A percentile compares a stretch with the other conserved stretches of the same genome.
Conservation (phyloP, 2,329 filamentous ascomycete genomes). For the Fusarium odoratissimum region DNA sequence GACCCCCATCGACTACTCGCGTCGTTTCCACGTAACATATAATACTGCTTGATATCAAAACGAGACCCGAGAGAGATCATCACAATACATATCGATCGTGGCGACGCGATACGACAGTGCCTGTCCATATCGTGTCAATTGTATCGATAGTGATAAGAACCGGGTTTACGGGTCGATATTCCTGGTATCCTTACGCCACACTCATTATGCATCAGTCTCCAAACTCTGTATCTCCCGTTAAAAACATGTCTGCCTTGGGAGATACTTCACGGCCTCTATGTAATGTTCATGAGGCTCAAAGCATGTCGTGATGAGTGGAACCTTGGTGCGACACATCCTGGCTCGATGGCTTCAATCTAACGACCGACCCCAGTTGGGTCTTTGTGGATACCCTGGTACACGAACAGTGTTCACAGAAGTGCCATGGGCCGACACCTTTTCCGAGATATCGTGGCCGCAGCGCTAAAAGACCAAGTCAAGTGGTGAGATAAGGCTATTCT, state of each 20-base stretch:
- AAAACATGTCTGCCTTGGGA: background rate
- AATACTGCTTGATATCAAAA: background rate
- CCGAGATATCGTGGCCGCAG: background rate
- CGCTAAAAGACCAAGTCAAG: background rate
- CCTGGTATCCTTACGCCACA: background rate
- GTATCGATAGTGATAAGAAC: background rate
- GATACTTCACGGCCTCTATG: background rate
- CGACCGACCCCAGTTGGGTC: slow-evolving; percentile 2
- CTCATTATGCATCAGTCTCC: background rate
- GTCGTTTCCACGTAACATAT: background rate
- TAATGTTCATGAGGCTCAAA: slow-evolving; percentile 32
- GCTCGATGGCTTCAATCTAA: slow-evolving; percentile 34
- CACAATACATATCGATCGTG: background rate
- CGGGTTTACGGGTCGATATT: background rate
- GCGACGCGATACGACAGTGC: background rate
- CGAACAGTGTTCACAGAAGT: background rate
- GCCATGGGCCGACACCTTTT: slow-evolving; percentile 18
- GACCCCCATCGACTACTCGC: background rate
- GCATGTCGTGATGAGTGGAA: slow-evolving; percentile 35
- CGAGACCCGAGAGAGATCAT: background rate
- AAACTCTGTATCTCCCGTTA: background rate
- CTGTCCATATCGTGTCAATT: background rate
- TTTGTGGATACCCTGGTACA: slow-evolving; percentile 21
- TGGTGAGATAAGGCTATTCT: background rate
- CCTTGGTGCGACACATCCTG: slow-evolving; percentile 26